Evolutionary conservation across 2,329 filamentous ascomycete species (phyloP).

Genomic region (Sporothrix sp.): DNA sequence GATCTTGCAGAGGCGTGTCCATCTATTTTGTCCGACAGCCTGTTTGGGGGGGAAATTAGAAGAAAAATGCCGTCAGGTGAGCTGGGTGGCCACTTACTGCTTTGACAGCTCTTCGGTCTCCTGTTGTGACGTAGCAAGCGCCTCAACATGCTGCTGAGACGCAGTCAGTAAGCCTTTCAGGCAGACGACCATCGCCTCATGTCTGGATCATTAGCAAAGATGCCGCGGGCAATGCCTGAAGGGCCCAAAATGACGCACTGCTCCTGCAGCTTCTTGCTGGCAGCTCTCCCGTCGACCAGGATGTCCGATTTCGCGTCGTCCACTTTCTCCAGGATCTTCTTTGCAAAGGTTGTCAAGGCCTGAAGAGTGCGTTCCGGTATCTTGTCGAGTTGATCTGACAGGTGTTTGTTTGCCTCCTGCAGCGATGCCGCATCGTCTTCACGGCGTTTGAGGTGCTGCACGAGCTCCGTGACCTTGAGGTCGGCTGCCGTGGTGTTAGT

Average conservation of each 20-base stretch:
- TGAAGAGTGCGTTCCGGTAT: slow-evolving; percentile 16
- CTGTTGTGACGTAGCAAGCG: neutral
- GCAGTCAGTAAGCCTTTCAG: neutral
- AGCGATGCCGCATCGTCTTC: slow-evolving; percentile 7
- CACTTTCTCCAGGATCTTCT: slow-evolving; percentile 13
- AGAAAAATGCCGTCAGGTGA: neutral
- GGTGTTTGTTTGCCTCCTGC: neutral
- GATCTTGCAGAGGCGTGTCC: neutral
- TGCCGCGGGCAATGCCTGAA: no score
- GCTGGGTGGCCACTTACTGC: neutral
- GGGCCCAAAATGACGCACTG: neutral
- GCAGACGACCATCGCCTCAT: neutral
- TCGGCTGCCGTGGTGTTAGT: slow-evolving; percentile 3
- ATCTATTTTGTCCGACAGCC: neutral
- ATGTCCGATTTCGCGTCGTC: slow-evolving; percentile 3
- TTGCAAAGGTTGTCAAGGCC: slow-evolving; percentile 10
- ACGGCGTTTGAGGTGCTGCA: neutral
- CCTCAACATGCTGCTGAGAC: neutral
- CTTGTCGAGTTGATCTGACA: slow-evolving; percentile 8
- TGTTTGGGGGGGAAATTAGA: neutral
- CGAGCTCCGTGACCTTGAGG: slow-evolving; percentile 10
- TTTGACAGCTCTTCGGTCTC: neutral
- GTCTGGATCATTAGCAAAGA: neutral
- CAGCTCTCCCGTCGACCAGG: neutral
- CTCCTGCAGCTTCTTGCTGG: neutral